These are phyloP conservation scores for Saccharomycopsis sp. DNA, from an alignment of 805 yeast species.

Conservation along the genomic window DNA sequence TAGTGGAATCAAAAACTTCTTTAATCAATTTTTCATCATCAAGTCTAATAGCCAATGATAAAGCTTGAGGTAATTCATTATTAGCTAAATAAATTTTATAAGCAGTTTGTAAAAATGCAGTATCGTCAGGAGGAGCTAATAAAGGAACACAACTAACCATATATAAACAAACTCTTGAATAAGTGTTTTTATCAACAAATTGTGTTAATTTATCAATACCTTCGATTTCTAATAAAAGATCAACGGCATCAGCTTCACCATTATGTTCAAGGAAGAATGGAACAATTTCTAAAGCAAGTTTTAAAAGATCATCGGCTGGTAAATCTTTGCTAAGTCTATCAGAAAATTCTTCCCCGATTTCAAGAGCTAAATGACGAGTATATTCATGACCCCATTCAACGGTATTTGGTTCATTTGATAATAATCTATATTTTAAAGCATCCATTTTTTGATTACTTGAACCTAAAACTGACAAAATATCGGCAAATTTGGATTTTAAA, in stretches of 20 bases:
- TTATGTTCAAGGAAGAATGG: constrained; percentile 89
- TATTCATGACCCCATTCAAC: constrained; percentile 98
- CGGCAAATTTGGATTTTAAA: constrained; percentile 59
- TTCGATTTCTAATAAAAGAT: constrained; percentile 82
- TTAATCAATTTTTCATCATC: constrained; percentile 72
- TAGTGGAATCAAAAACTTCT: constrained; percentile 73
- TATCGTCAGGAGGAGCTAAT: constrained; percentile 90
- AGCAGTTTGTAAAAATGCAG: constrained; percentile 78
- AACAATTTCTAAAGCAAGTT: constrained; percentile 65
- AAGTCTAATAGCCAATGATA: constrained; percentile 78
- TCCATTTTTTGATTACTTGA: constrained; percentile 74
- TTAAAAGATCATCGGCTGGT: constrained; percentile 33
- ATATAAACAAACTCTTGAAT: constrained; percentile 82
- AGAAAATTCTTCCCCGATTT: constrained; percentile 82
- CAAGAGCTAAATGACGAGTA: constrained; percentile 89
- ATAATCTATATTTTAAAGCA: constrained; percentile 67
- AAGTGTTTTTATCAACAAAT: constrained; percentile 77
- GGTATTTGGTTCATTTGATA: constrained; percentile 44
- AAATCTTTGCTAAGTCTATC: constrained; percentile 34
- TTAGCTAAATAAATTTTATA: constrained; percentile 73
- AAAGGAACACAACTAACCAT: constrained; percentile 96
- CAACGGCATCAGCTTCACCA: constrained; percentile 98
- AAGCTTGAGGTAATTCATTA: constrained; percentile 78
- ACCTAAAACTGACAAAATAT: constrained; percentile 82
- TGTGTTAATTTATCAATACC: constrained; percentile 71